Percentiles rank a stretch among this genome's conserved stretches.
Evolutionary conservation across 352 stramenopile species (phyloP).

Genomic region (Phytophthora pluvialis): DNA sequence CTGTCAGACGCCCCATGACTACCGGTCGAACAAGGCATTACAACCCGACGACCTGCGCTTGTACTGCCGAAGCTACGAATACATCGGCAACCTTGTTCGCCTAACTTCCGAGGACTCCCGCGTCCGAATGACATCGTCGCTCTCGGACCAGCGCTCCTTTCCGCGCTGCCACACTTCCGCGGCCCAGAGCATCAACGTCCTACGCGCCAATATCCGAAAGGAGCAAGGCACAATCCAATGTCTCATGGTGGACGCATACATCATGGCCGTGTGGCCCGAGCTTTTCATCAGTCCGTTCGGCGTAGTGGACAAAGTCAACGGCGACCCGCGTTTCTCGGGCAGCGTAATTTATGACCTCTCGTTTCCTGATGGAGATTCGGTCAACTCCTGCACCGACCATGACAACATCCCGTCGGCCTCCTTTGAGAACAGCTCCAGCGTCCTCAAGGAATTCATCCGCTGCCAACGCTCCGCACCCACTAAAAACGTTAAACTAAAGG

Average conservation of each 20-base stretch:
- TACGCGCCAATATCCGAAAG: too few relatives aligned
- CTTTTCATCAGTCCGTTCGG: constrained; percentile 23
- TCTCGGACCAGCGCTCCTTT: too few relatives aligned
- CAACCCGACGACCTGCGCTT: too few relatives aligned
- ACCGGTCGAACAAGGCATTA: too few relatives aligned
- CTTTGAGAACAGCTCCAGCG: not conserved
- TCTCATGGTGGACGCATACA: not conserved
- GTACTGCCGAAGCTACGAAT: too few relatives aligned
- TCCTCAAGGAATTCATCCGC: not conserved
- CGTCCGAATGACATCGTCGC: too few relatives aligned
- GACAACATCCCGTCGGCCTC: not conserved
- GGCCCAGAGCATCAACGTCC: too few relatives aligned
- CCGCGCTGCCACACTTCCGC: too few relatives aligned
- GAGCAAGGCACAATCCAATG: too few relatives aligned
- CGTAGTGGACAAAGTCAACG: constrained; percentile 26
- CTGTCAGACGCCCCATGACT: too few relatives aligned
- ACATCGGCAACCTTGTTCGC: too few relatives aligned
- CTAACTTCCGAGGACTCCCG: too few relatives aligned
- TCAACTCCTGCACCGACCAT: constrained; percentile 22
- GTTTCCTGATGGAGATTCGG: constrained; percentile 2
- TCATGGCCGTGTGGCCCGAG: constrained; percentile 15
- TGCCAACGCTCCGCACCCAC: not conserved
- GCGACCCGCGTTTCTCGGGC: not conserved
- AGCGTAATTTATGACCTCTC: constrained; percentile 29
- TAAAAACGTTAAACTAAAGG: not conserved